phyloP scores from a whole-genome alignment of 1,284 basidiomycete species.

The Fomes fomentarius region DNA sequence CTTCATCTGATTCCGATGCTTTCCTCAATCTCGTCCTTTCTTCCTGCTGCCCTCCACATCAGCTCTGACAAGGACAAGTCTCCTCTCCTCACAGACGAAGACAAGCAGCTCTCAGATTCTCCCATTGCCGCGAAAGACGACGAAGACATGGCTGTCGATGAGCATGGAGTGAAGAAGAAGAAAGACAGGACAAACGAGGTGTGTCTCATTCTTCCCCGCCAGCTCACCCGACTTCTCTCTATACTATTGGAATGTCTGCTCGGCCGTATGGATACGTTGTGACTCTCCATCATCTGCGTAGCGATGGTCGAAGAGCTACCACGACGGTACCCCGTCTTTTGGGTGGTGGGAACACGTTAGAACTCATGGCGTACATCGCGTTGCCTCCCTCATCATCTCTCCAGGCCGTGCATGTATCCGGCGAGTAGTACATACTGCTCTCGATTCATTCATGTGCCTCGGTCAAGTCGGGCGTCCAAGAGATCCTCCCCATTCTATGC shows the following conservation, averaged over 20 bases:
- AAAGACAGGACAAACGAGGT: constrained; percentile 64
- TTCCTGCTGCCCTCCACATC: constrained; percentile 58
- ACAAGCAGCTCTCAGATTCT: constrained; percentile 21
- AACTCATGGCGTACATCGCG: too few species aligned
- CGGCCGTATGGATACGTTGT: too few species aligned
- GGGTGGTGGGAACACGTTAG: too few species aligned
- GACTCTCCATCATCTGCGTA: too few species aligned
- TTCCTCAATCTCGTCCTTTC: constrained; percentile 60
- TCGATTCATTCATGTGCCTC: too few species aligned
- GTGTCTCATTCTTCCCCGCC: constrained; percentile 27
- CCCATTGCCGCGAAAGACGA: constrained; percentile 14
- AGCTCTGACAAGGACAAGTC: constrained; percentile 29
- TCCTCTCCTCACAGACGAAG: constrained; percentile 30
- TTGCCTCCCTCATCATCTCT: too few species aligned
- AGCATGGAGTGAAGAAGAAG: constrained; percentile 41
- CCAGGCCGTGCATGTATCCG: too few species aligned
- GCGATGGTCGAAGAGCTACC: too few species aligned
- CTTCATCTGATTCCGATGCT: constrained; percentile 50
- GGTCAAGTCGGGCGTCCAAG: too few species aligned
- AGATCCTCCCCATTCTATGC: too few species aligned
- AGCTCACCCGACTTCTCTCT: constrained; percentile 3
- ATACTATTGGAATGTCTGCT: not conserved
- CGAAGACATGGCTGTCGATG: constrained; percentile 32
- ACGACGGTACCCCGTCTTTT: too few species aligned
- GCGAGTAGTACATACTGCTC: too few species aligned